Evolutionary conservation across 2,329 filamentous ascomycete genomes (phyloP), one percentile per base, ranked within the genome.

Genomic region (Gremmenia infestans): DNA sequence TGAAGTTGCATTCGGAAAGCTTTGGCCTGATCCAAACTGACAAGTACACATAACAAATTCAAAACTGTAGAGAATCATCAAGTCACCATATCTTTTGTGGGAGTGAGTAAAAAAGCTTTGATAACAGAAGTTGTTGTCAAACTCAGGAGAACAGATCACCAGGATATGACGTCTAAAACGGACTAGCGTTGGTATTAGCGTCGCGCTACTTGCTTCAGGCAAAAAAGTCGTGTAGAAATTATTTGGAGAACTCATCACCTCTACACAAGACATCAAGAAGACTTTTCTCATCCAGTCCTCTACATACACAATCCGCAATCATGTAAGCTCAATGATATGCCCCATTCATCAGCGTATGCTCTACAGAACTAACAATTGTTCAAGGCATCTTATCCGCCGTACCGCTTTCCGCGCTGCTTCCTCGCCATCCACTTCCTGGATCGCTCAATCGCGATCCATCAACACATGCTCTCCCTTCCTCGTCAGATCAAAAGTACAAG

Each of bases 351-450:
- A 56, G 55, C 40, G 25, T 39, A 32, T 32, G 4, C 3, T 23
- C n/a, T 28, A 15, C 23, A 17, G 22, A 39, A 53, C 57, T 63
- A 56, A 61, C 52, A 45, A 23, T 3, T 48, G 28, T 35, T 36
- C 43, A 43, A 70, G 68, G 68, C 66, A 69, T 65, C 58, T 67
- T 59, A 62, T 87, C 63, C 81, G 82, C 59, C 81, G 80, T 66
- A 74, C 78, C 62, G 80, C 81, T 63, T 73, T 77, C 66, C 79
- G 81, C 66, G 76, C 81, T 49, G 76, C 81, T 42, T 65, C 83
- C 56, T 72, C 76, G 23, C 8, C 28, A 32, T 9, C 28, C 28
- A 32, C 28, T 9, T 32, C 28, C 28, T 32, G 28, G 28, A 32
- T 32, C 28, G 28, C 28, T 32, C 28, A 32, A 32, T 32, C 28